Evolutionary conservation across 192 early-diverging fungal genomes (phyloP), one percentile per base, ranked within the genome.

Genomic region (Helicostylum pulchrum): DNA sequence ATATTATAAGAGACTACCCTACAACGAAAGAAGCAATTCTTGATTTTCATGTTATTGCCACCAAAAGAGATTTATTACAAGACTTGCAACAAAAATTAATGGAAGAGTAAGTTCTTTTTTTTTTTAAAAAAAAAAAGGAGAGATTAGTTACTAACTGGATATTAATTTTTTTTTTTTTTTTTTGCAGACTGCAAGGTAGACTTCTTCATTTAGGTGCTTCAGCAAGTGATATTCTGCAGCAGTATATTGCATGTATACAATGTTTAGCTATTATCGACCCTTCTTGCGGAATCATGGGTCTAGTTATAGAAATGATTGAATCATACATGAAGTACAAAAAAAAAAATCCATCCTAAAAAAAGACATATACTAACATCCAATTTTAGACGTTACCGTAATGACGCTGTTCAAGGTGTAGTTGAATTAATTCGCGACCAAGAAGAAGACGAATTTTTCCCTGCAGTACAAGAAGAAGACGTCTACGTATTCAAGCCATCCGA

Each of bases 171-270:
- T 12, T 15, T 47, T 2, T 47, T 15, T 15, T 44, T 49, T 11
- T 6, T 11, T 39, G 15, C 52, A 67, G 66, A 10, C n/a, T 68
- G 21, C 23, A 61, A 7, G 42, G 32, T 7, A 47, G 66, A 23
- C 26, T 68, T 30, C 49, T 68, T 23, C 59, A 68, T 21, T 59
- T 53, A 34, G 66, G 66, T n/a, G 59, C 59, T 54, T 61, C 66
- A 30, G 57, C 66, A 7, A 53, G 14, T 21, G 39, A 68, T 51
- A 68, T 68, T 14, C 17, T 68, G 3, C 30, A 61, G 14, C 47
- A 53, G 17, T 68, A 61, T 45, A 46, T 61, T 14, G 30, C 31
- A 42, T 68, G 66, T 62, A 61, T 68, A 4, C 57, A 49, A 19
- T 51, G 36, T 7, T 34, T 68, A 15, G 30, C 45, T 17, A 32